Percentiles rank a stretch among this genome's conserved stretches.
phyloP scores from a whole-genome alignment of 176 grass and related monocot genomes.

The maize (Zea mays) region DNA sequence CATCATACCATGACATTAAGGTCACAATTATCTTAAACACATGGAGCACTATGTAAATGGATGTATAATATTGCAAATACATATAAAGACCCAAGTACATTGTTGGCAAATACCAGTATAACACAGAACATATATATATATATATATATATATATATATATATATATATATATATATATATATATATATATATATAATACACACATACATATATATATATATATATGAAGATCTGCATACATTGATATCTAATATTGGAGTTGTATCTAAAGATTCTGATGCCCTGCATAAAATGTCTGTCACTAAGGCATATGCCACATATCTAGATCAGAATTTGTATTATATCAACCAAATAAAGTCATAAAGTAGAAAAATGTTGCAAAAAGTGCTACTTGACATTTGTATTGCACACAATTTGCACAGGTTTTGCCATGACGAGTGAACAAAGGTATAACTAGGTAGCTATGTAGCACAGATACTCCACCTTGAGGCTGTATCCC shows the following conservation, averaged over 20 bases:
- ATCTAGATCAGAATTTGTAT: not conserved
- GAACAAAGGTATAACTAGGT: not conserved
- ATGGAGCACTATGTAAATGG: not conserved
- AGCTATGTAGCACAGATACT: too few species aligned
- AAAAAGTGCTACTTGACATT: not conserved
- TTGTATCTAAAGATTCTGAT: not conserved
- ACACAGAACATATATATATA: too few species aligned
- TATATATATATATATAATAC: too few species aligned
- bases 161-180: too few species aligned
- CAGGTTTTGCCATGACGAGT: not conserved
- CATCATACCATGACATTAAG: not conserved
- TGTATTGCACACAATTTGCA: not conserved
- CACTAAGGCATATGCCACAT: not conserved
- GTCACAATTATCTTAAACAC: not conserved
- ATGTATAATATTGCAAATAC: too few species aligned
- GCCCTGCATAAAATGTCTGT: not conserved
- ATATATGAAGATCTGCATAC: not conserved
- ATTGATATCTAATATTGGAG: slow-evolving; percentile 6
- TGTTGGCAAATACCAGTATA: too few species aligned
- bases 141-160: too few species aligned
- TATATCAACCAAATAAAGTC: not conserved
- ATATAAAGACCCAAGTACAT: too few species aligned
- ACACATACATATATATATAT: too few species aligned
- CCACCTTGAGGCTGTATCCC: too few species aligned
- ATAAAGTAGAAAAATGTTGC: not conserved